These are phyloP conservation scores for Ramularia collo-cygni DNA, from an alignment of 2,329 filamentous ascomycete genomes.

Conservation along the genomic window DNA sequence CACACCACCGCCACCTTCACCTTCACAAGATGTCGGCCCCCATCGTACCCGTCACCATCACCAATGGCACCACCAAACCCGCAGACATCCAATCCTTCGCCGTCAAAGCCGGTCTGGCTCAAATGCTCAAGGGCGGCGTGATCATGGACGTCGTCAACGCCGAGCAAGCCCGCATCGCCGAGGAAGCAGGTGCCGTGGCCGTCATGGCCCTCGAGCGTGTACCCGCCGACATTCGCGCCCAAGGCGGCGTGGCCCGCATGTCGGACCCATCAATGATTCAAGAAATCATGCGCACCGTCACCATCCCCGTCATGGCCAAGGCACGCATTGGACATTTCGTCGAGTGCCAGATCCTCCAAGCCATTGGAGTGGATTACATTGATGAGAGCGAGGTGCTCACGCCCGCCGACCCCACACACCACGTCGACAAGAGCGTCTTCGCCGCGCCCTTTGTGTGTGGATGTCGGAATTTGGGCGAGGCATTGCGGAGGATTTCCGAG, in stretches of 20 bases:
- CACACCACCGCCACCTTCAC: constrained; percentile 5
- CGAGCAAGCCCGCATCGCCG: constrained; percentile 86
- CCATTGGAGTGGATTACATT: constrained; percentile 93
- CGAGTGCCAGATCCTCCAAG: constrained; percentile 95
- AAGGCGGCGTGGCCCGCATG: constrained; percentile 96
- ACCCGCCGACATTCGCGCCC: constrained; percentile 84
- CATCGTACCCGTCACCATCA: constrained; percentile 10
- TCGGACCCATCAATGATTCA: constrained; percentile 90
- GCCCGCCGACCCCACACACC: constrained; percentile 81
- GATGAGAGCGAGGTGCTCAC: constrained; percentile 98
- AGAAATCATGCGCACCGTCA: constrained; percentile 89
- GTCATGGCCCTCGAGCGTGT: constrained; percentile 99
- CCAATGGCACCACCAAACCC: constrained; percentile 16
- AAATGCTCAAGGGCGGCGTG: constrained; percentile 98
- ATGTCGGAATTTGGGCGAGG: constrained; percentile 89
- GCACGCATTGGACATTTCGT: constrained; percentile 96
- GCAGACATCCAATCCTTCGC: constrained; percentile 53
- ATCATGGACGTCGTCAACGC: constrained; percentile 99
- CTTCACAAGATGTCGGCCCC: constrained; percentile 3
- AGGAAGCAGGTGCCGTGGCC: constrained; percentile 89
- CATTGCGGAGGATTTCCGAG: constrained; percentile 80
- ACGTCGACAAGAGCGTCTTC: constrained; percentile 84
- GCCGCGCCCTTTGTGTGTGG: constrained; percentile 90
- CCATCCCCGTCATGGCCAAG: constrained; percentile 99
- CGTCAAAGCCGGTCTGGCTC: constrained; percentile 89